Evolutionary conservation across 2,329 filamentous ascomycete species (phyloP), one percentile per base, ranked within the genome.

Genomic region (Dothideomycetidae sp.): DNA sequence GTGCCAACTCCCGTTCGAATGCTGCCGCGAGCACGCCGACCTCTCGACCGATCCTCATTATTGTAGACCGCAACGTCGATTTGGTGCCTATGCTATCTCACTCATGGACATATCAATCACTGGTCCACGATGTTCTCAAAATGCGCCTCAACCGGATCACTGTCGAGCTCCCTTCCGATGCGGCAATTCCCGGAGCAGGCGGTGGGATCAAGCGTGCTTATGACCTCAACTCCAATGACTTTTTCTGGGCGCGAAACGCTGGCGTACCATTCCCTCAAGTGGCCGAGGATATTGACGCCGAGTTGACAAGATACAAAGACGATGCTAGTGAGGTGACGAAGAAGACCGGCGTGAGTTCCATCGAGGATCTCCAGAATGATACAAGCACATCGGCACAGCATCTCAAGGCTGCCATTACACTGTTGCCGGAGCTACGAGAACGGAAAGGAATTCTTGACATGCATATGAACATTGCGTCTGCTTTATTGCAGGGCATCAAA

Each of bases 51-150:
- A 84, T 96, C 0, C 73, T 98, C 31, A 75, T 98, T 47, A 81
- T 98, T 36, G 78, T 96, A 33, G 90, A 98, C 59, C 78, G 90
- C 48, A 96, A 94, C 52, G 78, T 98, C 31, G 90, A 98, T 57
- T 63, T 98, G 37, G 84, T 93, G 46, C 86, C 90, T 2, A 96
- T 98, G 90, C 71, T 98, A n/a, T 94, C 88, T 10, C 90, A 98
- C 60, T 94, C 86, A 1, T 86, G 81, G 81, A 85, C 75, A 3
- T 80, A 93, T 50, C 85, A 93, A 57, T 90, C 82, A 5, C 65
- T 93, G 9, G 81, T 93, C 11, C 81, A 78, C 46, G 75, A 84
- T 57, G 78, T 84, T 3, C 65, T 83, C 30, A 72, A 76, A 36
- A 82, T 84, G 75, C 75, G 81, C 52, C 70, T 94, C 28, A 98